These are phyloP conservation scores for Clitopilus hobsonii DNA, from an alignment of 768 basidiomycete species.

Conservation along the genomic window DNA sequence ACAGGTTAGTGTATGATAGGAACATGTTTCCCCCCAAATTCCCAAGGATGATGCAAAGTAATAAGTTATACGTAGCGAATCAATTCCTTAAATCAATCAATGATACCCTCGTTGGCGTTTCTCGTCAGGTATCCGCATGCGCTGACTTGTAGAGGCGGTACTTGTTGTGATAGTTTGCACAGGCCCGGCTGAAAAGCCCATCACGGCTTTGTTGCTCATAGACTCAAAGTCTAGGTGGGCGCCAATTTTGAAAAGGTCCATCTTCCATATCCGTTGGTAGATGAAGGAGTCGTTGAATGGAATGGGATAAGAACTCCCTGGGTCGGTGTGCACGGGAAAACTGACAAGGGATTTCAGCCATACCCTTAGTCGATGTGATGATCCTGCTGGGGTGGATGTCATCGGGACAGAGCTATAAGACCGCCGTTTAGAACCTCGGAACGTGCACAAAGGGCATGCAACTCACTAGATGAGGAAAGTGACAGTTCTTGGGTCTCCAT, in stretches of 20 bases:
- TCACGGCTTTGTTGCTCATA: constrained; percentile 42
- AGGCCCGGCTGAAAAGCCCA: constrained; percentile 38
- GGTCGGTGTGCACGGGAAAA: constrained; percentile 21
- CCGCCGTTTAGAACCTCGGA: constrained; percentile 3
- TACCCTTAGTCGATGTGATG: constrained; percentile 58
- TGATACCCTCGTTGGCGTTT: constrained; percentile 10
- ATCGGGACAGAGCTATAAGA: constrained; percentile 46
- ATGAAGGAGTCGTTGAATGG: constrained; percentile 45
- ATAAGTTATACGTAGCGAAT: background rate
- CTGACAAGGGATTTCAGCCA: constrained; percentile 52
- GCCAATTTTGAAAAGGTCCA: constrained; percentile 59
- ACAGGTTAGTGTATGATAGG: background rate
- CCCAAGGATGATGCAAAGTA: too few species aligned
- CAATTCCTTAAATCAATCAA: constrained; percentile 2
- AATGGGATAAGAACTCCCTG: constrained; percentile 24
- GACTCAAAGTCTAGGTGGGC: constrained; percentile 49
- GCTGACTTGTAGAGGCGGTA: constrained; percentile 3
- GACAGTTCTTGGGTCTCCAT: constrained; percentile 48
- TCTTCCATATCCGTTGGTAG: constrained; percentile 65
- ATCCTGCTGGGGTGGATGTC: constrained; percentile 47
- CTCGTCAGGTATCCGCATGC: constrained; percentile 3
- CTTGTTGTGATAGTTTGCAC: constrained; percentile 30
- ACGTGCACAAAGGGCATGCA: background rate
- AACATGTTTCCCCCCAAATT: too few species aligned
- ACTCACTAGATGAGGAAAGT: constrained; percentile 62